Conservation (phyloP, 495 filamentous ascomycete genomes). For the Penicillium bialowiezense region DNA sequence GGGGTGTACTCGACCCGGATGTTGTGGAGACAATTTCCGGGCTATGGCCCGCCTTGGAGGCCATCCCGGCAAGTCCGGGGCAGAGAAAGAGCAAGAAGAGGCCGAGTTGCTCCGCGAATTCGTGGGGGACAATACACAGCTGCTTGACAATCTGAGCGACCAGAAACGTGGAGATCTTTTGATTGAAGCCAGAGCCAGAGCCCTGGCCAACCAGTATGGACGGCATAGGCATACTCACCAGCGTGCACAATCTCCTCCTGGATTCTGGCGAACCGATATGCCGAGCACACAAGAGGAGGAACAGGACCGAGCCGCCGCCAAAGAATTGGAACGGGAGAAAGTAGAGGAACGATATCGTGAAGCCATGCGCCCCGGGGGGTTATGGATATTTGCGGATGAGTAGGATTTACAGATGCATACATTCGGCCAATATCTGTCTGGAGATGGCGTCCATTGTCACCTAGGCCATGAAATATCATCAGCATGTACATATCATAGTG, state of each 20-base stretch:
- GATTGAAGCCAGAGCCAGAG: constrained; percentile 62
- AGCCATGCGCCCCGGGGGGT: constrained; percentile 71
- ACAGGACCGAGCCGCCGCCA: constrained; percentile 59
- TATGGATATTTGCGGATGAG: constrained; percentile 82
- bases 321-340: constrained; percentile 53
- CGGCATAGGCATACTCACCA: constrained; percentile 74
- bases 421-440: background rate
- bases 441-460: no score
- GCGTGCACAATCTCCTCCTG: constrained; percentile 69
- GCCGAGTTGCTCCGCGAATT: constrained; percentile 60
- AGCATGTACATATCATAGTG: no score
- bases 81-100: constrained; percentile 44
- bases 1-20: constrained; percentile 74
- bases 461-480: no score
- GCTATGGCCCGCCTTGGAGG: constrained; percentile 53
- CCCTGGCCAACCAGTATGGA: constrained; percentile 68
- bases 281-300: constrained; percentile 77
- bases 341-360: constrained; percentile 76
- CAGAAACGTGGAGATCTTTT: constrained; percentile 56
- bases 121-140: constrained; percentile 54
- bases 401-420: constrained; percentile 22
- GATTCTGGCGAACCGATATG: constrained; percentile 88
- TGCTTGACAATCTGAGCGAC: constrained; percentile 41
- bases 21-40: constrained; percentile 74
- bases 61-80: constrained; percentile 12